Evolutionary conservation across 306 rosid genomes (phyloP), one percentile per base, ranked within the genome.

Genomic region (Prunus armeniaca): DNA sequence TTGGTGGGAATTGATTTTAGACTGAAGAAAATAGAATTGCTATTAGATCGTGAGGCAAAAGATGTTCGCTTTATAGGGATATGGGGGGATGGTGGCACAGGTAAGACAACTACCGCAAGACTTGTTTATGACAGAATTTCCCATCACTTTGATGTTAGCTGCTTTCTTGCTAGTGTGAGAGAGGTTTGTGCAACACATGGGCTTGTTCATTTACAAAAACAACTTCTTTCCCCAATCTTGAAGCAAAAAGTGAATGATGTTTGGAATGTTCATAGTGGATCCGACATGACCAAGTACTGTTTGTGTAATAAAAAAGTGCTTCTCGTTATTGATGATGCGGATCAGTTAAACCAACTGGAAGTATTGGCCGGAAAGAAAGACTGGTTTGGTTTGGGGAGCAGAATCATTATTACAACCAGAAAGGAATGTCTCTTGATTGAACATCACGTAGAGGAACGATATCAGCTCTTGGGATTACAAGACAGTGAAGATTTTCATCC

Each of bases 81-180:
- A n/a, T 55, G 24, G 25, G 61, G 61, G 6, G 25, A 0, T 10
- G 14, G 27, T 55, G 4, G 25, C 18, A n/a, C 6, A 10, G 61
- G 61, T 2, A 55, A 77, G 75, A 77, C 80, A 7, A 77, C 68
- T 2, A 12, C 57, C 5, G 80, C 80, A 2, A n/a, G 22, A 61
- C 51, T 14, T 12, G 13, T 20, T 57, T 77, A 67, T 3, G 47
- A 45, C 9, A 47, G 38, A 41, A 55, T 67, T 9, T n/a, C 19
- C 1, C 58, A 57, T 14, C 13, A 68, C 34, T 77, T 67, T 14
- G 58, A 77, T 18, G 75, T 32, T 68, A 62, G 58, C 19, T 28
- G 55, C 75, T 68, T 77, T 34, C 34, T 77, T 52, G 18, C 69
- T 0, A 20, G 57, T 9, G 73, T 68, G 7, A 62, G 69, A 69